phyloP scores from a whole-genome alignment of 2,329 filamentous ascomycete genomes.

The Talaromyces amestolkiae region DNA sequence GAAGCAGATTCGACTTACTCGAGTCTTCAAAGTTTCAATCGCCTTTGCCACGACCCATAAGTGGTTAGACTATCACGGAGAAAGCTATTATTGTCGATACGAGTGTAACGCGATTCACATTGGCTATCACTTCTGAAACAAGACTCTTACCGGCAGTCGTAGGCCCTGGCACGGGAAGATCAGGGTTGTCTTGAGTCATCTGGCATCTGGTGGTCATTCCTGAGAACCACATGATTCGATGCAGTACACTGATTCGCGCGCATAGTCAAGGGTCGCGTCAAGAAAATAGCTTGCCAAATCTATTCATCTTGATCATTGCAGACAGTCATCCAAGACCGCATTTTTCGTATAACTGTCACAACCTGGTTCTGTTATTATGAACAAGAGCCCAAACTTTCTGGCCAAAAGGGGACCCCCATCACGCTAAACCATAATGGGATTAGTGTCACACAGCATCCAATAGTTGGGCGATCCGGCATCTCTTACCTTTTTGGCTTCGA shows the following conservation, averaged over 20 bases:
- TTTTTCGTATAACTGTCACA: neutral
- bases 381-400: neutral
- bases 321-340: neutral
- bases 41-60: neutral
- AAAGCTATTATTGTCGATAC: conserved; percentile 1
- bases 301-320: neutral
- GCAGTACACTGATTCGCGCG: neutral
- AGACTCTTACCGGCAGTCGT: neutral
- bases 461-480: conserved; percentile 5
- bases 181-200: conserved; percentile 4
- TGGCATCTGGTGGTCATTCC: conserved; percentile 3
- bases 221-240: conserved; percentile 6
- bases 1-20: conserved; percentile 1
- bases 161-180: neutral
- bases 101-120: neutral
- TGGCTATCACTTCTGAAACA: conserved; percentile 2
- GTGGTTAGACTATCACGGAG: conserved; percentile 2
- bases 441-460: neutral
- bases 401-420: neutral
- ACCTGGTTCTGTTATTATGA: neutral
- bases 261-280: neutral
- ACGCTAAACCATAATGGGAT: neutral
- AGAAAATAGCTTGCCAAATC: neutral
- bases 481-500: neutral
- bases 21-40: neutral